Conservation (phyloP, 1,284 basidiomycete species). For the Marasmius fiardii region DNA sequence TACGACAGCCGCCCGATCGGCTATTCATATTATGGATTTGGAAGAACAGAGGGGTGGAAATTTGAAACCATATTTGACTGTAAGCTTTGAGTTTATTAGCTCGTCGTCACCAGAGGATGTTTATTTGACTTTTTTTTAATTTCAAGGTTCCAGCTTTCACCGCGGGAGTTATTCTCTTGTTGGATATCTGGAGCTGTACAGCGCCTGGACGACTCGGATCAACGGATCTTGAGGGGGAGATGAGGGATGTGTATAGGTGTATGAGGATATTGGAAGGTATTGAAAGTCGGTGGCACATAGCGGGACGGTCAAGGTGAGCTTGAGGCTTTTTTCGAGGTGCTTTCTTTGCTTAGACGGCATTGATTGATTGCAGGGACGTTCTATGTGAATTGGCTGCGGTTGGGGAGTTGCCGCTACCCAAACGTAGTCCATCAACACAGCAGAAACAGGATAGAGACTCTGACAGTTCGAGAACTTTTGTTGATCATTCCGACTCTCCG, state of each 20-base stretch:
- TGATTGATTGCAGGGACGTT: slow-evolving; percentile 47
- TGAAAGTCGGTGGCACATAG: slow-evolving; percentile 51
- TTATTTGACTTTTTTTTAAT: slow-evolving; percentile 1
- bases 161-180: slow-evolving; percentile 63
- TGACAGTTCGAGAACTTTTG: slow-evolving; percentile 41
- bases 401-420: slow-evolving; percentile 61
- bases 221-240: slow-evolving; percentile 56
- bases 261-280: slow-evolving; percentile 54
- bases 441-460: slow-evolving; percentile 63
- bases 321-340: neutral
- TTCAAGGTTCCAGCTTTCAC: slow-evolving; percentile 49
- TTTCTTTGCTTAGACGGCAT: too few relatives aligned
- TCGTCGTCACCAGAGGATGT: slow-evolving; percentile 12
- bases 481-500: too few relatives aligned
- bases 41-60: slow-evolving; percentile 33
- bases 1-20: slow-evolving; percentile 80
- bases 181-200: slow-evolving; percentile 74
- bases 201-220: slow-evolving; percentile 53
- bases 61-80: slow-evolving; percentile 39
- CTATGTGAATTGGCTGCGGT: slow-evolving; percentile 65
- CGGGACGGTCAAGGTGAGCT: slow-evolving; percentile 41
- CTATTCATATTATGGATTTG: slow-evolving; percentile 67
- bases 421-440: slow-evolving; percentile 39
- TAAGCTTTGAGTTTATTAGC: slow-evolving; percentile 18
- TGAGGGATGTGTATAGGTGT: slow-evolving; percentile 70